Evolutionary conservation across 306 rosid genomes (phyloP).

Genomic region (Dalbergia cultrata): DNA sequence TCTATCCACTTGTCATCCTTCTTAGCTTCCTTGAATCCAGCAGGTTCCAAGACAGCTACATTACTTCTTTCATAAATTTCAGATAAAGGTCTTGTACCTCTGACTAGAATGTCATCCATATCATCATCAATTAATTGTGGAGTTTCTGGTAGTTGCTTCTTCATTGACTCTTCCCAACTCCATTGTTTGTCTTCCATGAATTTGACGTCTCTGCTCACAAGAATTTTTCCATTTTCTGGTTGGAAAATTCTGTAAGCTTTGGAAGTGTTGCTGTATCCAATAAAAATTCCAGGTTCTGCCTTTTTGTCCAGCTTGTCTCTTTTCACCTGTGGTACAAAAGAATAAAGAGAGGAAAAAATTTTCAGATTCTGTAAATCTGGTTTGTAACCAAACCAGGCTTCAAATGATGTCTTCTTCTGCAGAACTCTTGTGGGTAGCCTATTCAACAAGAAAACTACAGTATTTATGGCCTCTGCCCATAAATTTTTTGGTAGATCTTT

Average conservation of each 20-base stretch:
- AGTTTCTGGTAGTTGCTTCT: too few species aligned
- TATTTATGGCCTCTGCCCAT: background rate
- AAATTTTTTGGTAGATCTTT: background rate
- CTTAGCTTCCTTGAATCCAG: background rate
- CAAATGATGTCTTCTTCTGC: background rate
- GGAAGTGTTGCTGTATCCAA: background rate
- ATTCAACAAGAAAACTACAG: background rate
- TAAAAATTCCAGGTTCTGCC: background rate
- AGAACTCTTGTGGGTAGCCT: background rate
- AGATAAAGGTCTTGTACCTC: background rate
- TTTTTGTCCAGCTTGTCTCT: background rate
- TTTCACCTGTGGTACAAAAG: background rate
- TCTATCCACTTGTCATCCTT: slow-evolving; percentile 2
- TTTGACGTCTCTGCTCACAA: background rate
- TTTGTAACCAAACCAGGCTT: background rate
- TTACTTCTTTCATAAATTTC: background rate
- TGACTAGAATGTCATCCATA: background rate
- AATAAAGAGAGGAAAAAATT: background rate
- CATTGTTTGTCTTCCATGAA: too few species aligned
- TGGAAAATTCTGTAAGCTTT: background rate
- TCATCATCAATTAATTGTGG: background rate
- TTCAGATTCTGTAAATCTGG: background rate
- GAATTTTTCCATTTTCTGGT: background rate
- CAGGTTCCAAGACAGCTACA: background rate
- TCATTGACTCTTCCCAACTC: too few species aligned